Evolutionary conservation across 2,329 filamentous ascomycete genomes (phyloP), one percentile per base, ranked within the genome.

Genomic region (Atkinsonella texensis): DNA sequence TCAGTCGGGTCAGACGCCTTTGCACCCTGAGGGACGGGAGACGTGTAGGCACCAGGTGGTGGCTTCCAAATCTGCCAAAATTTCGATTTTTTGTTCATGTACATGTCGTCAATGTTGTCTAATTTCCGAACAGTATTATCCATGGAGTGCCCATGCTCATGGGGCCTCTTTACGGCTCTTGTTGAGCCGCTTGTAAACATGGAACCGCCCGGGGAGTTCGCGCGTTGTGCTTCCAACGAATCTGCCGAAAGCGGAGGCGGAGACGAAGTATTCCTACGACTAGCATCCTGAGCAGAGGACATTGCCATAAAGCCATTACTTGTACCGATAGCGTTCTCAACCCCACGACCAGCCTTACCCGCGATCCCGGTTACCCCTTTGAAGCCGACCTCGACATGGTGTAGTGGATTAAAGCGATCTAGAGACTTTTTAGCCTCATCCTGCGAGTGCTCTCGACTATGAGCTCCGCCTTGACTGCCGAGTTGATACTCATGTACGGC

Each of bases 1-100:
- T 64, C 56, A 17, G 71, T 65, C 15, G 66, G 67, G 55, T 59
- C 65, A 54, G 58, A 53, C 2, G 67, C 66, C 33, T 75, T 73
- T n/a, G 63, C 64, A 3, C 75, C 77, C 49, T 83, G 80, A 0
- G 81, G 81, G 1, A 83, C 66, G 0, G 81, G 81, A 0, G 79
- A 83, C 9, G 76, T 69, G 58, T 81, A 84, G 2, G 76, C 77
- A 23, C 81, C 81, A 1, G 74, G 66, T 0, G 81, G 81, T 0
- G 78, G 75, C 58, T 81, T 79, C 81, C 81, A 84, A 53, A 84
- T 84, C 54, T 84, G 67, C 69, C 77, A 84, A 71, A 80, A 84
- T 41, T 65, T 69, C 0, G 69, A 65, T 28, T 70, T 66, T 10
- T 74, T 70, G 5, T 67, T 68, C 49, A 67, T 62, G 50, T 74